These are phyloP conservation scores for Amanita brunnescens DNA, from an alignment of 768 basidiomycete genomes.

Conservation along the genomic window DNA sequence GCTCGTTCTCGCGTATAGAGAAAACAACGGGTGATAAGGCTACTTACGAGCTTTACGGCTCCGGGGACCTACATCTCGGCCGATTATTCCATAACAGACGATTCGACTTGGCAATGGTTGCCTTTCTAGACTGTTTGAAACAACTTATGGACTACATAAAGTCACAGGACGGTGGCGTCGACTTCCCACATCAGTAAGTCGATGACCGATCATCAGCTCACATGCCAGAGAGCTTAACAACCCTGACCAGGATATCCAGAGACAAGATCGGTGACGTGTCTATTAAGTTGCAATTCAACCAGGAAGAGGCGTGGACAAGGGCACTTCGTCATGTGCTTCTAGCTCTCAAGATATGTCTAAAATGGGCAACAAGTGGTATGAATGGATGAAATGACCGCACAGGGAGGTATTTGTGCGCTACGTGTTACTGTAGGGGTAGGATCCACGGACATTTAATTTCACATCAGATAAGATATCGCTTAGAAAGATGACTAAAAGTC, in stretches of 20 bases:
- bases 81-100: constrained; percentile 89
- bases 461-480: not conserved
- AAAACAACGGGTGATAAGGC: constrained; percentile 73
- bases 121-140: constrained; percentile 89
- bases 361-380: constrained; percentile 75
- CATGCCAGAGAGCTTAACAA: constrained; percentile 9
- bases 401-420: too few species aligned
- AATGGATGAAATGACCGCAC: constrained; percentile 36
- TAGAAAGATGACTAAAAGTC: not conserved
- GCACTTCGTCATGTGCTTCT: constrained; percentile 86
- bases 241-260: constrained; percentile 62
- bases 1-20: constrained; percentile 91
- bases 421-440: too few species aligned
- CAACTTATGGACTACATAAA: constrained; percentile 85
- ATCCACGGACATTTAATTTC: not conserved
- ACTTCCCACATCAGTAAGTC: constrained; percentile 82
- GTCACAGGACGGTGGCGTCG: constrained; percentile 58
- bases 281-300: constrained; percentile 89
- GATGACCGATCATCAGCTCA: not conserved
- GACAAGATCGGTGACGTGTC: constrained; percentile 96
- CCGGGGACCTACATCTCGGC: constrained; percentile 84
- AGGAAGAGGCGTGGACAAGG: constrained; percentile 94
- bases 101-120: constrained; percentile 95
- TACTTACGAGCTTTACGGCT: constrained; percentile 88
- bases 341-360: constrained; percentile 80